Evolutionary conservation across 1,284 basidiomycete species (phyloP).

Genomic region (Dichomitus squalens): DNA sequence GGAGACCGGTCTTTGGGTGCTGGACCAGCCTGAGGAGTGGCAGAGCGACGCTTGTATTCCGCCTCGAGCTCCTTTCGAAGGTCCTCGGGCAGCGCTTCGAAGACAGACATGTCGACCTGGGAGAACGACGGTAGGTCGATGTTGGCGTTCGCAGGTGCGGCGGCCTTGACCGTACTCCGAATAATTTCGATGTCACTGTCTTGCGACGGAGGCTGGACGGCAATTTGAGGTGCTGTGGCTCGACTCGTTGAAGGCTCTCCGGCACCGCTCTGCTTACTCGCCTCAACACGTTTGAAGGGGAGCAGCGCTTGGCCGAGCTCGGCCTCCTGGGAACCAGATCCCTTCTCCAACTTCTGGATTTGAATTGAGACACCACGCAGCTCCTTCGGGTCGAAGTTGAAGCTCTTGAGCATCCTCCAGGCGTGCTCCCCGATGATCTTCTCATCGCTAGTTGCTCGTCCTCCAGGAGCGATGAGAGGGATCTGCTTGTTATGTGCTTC

Average conservation of each 20-base stretch:
- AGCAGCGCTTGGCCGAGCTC: slow-evolving; percentile 55
- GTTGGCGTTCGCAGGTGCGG: neutral
- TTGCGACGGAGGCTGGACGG: slow-evolving; percentile 38
- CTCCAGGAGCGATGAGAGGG: slow-evolving; percentile 57
- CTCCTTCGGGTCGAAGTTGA: slow-evolving; percentile 83
- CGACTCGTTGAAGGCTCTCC: slow-evolving; percentile 12
- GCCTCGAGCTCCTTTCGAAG: slow-evolving; percentile 70
- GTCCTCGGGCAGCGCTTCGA: slow-evolving; percentile 72
- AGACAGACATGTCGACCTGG: slow-evolving; percentile 74
- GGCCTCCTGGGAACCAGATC: slow-evolving; percentile 24
- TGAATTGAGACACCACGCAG: slow-evolving; percentile 94
- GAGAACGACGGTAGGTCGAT: slow-evolving; percentile 67
- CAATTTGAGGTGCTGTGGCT: slow-evolving; percentile 26
- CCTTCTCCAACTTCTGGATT: slow-evolving; percentile 83
- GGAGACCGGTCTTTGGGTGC: slow-evolving; percentile 21
- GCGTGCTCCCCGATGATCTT: slow-evolving; percentile 77
- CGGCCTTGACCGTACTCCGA: slow-evolving; percentile 14
- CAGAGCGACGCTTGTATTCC: slow-evolving; percentile 64
- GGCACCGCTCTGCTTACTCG: slow-evolving; percentile 13
- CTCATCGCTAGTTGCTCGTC: slow-evolving; percentile 74
- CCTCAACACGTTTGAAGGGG: slow-evolving; percentile 47
- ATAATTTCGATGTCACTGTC: slow-evolving; percentile 29
- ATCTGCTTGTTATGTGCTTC: slow-evolving; percentile 81
- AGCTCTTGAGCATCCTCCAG: slow-evolving; percentile 73
- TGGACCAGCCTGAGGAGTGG: slow-evolving; percentile 39